Percentiles rank a stretch among this genome's conserved stretches.
These are phyloP conservation scores for Cucumis variabilis DNA, from an alignment of 331 rosid genomes.

Conservation along the genomic window DNA sequence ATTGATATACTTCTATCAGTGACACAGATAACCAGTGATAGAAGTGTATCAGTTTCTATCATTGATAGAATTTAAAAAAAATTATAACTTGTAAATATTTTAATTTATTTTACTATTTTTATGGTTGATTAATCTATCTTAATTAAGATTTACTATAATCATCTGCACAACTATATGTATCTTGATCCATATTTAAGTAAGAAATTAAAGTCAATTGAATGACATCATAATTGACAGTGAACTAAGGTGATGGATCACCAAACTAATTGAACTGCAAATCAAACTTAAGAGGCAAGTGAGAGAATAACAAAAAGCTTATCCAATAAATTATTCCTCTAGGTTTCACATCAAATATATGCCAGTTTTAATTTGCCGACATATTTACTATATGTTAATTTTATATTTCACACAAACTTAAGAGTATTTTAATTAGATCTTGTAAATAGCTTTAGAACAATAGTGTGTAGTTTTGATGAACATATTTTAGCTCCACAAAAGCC, in stretches of 20 bases:
- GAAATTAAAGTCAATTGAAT: background rate
- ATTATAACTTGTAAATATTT: too few relatives aligned
- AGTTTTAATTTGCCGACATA: background rate
- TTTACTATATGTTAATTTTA: background rate
- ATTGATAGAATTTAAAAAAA: too few relatives aligned
- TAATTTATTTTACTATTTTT: too few relatives aligned
- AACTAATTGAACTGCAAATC: constrained; percentile 51
- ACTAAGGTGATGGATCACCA: constrained; percentile 70
- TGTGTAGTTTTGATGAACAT: too few relatives aligned
- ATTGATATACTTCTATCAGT: too few relatives aligned
- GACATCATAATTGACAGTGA: constrained; percentile 52
- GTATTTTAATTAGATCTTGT: background rate
- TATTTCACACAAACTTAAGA: too few relatives aligned
- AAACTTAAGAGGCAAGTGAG: background rate
- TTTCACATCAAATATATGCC: background rate
- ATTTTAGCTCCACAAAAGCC: too few relatives aligned
- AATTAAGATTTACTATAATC: too few relatives aligned
- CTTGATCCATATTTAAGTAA: background rate
- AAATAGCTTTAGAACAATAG: too few relatives aligned
- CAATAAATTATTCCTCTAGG: background rate
- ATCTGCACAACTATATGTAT: background rate
- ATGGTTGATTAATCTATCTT: too few relatives aligned
- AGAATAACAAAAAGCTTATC: background rate
- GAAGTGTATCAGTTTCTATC: too few relatives aligned
- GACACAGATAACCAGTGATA: too few relatives aligned